Evolutionary conservation across 2,329 filamentous ascomycete genomes (phyloP).

Genomic region (Trichoderma sp.): DNA sequence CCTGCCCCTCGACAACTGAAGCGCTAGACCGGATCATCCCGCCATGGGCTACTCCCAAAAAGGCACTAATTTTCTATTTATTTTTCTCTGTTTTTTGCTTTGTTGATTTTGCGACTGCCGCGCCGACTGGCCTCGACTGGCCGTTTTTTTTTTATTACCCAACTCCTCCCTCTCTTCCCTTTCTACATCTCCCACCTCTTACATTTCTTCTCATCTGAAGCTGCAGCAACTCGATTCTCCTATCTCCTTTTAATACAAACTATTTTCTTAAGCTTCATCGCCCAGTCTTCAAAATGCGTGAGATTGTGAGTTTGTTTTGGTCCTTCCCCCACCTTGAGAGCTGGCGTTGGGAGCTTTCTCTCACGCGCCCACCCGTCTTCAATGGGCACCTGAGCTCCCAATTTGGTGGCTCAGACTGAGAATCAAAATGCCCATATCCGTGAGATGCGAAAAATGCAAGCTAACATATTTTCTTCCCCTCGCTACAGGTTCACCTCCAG

Average conservation of each 20-base stretch:
- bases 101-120: constrained; percentile 20
- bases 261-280: constrained; percentile 10
- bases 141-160: constrained; percentile 16
- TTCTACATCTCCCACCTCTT: constrained; percentile 9
- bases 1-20: background rate
- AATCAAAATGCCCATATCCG: background rate
- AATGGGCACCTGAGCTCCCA: background rate
- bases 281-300: constrained; percentile 21
- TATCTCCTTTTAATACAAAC: constrained; percentile 10
- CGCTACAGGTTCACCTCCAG: constrained; percentile 89
- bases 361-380: constrained; percentile 11
- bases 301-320: constrained; percentile 22
- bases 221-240: constrained; percentile 12
- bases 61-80: background rate
- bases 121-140: constrained; percentile 16
- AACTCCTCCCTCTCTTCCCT: constrained; percentile 10
- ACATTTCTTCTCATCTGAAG: constrained; percentile 12
- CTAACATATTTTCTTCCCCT: constrained; percentile 24
- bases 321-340: background rate
- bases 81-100: constrained; percentile 4
- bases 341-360: constrained; percentile 8
- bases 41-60: background rate
- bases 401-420: background rate
- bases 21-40: constrained; percentile 21
- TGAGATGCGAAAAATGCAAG: background rate